Base-by-base conservation (phyloP, 139 green algal genomes). In the Pleodorina starrii region DNA sequence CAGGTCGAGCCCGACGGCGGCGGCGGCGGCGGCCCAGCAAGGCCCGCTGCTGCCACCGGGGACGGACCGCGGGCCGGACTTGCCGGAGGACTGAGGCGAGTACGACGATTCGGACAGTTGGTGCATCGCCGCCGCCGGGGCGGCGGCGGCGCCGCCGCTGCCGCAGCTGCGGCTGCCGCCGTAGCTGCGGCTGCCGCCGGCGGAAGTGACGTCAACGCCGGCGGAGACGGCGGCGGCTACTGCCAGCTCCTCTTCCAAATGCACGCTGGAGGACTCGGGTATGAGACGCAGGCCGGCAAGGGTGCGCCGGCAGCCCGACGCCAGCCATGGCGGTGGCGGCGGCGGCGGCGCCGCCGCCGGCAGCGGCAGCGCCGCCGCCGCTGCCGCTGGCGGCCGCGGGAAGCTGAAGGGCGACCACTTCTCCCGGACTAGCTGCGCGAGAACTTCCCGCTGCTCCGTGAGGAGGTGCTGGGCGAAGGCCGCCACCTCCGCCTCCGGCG, bases 361-460 rank as follows among this genome's bases (percentile, higher is more conserved):
- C 32, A 40, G 57, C 79, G 54, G 0, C 35, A 19, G 14, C 29
- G 23, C 19, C 36, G 14, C 2, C 3, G 50, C 50, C n/a, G 17
- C 10, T 3, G 48, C 21, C 48, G 76, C 17, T 17, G 35, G 5
- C 10, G n/a, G 76, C 76, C 50, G 11, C 21, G 38, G 60, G 43
- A 87, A 87, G 40, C 59, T 87, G 60, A 87, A 87, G 40, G 80
- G 80, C 43, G 80, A 87, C 80, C 80, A 87, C 59, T 87, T 87
- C 29, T 87, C 80, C 42, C n/a, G 14, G 0, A 87, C 80, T 35
- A 87, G 60, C 80, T 87, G 80, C 60, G 42, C 36, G 59, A 87
- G 80, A 29, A 63, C 60, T 59, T 48, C 17, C 60, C n/a, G 29
- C 80, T 87, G 60, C 42, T 87, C 80, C 23, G 21, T 27, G 7